A percentile compares a stretch with the other conserved stretches of the same genome.
Evolutionary conservation across 2,329 filamentous ascomycete genomes (phyloP).

Genomic region (Xylariaceae sp.): DNA sequence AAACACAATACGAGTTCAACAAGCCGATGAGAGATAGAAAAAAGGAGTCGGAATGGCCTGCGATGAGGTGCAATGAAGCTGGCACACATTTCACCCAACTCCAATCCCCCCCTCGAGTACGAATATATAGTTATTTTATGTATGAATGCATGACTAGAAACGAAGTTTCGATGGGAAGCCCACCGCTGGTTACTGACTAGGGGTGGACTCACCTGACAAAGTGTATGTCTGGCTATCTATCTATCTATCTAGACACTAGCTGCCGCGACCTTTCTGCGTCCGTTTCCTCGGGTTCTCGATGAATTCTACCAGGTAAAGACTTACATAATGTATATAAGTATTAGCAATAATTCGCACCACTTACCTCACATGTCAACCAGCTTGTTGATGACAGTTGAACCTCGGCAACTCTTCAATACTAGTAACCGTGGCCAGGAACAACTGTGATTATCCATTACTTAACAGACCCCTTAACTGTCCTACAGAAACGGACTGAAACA

Average conservation of each 20-base stretch:
- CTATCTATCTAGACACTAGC: neutral
- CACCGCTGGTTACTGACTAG: neutral
- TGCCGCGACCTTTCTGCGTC: neutral
- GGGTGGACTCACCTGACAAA: neutral
- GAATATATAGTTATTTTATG: constrained; percentile 8
- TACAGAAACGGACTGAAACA: neutral
- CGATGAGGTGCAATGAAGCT: neutral
- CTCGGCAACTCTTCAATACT: neutral
- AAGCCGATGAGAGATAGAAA: too few relatives aligned
- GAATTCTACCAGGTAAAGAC: neutral
- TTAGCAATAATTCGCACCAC: neutral
- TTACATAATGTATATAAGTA: neutral
- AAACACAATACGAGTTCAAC: too few relatives aligned
- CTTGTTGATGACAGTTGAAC: neutral
- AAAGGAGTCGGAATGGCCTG: neutral
- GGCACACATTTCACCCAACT: neutral
- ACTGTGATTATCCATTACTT: too few relatives aligned
- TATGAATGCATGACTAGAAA: constrained; percentile 18
- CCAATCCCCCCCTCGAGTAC: neutral
- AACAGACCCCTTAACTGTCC: too few relatives aligned
- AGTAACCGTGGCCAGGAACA: too few relatives aligned
- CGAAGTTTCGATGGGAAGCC: neutral
- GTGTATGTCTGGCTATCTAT: neutral
- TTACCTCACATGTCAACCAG: neutral
- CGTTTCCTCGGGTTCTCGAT: neutral